Evolutionary conservation across 768 basidiomycete species (phyloP).

Genomic region (Podaxis pistillaris): DNA sequence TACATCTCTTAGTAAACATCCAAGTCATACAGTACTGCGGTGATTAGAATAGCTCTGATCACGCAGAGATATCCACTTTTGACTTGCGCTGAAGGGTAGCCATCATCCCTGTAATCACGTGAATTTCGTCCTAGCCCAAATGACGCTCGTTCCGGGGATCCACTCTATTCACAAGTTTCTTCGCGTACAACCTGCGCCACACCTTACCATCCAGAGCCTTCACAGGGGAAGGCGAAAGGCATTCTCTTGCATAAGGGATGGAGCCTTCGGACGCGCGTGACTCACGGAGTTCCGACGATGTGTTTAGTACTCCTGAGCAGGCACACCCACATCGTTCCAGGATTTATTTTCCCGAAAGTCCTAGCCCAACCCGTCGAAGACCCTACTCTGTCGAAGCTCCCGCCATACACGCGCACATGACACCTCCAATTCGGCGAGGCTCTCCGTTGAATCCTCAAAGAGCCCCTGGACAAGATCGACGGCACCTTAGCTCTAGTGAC

Average conservation of each 20-base stretch:
- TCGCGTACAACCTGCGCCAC: neutral
- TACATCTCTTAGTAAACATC: neutral
- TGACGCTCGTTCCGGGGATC: neutral
- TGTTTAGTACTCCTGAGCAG: constrained; percentile 22
- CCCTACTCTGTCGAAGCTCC: constrained; percentile 13
- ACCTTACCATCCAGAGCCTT: neutral
- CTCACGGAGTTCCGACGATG: constrained; percentile 23
- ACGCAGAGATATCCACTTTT: neutral
- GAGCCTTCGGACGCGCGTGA: constrained; percentile 21
- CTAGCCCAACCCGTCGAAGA: constrained; percentile 14
- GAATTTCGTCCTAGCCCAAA: neutral
- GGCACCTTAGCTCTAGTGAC: constrained; percentile 28
- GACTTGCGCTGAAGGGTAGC: neutral
- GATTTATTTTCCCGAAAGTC: constrained; percentile 9
- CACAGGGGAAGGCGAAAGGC: neutral
- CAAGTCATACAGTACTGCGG: neutral
- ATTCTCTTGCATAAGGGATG: constrained; percentile 15
- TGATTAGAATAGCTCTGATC: neutral
- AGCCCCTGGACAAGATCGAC: constrained; percentile 22
- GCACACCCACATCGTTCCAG: constrained; percentile 5
- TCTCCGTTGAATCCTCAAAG: constrained; percentile 36
- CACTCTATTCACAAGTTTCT: neutral
- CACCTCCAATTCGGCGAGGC: constrained; percentile 28
- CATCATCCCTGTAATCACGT: neutral
- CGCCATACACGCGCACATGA: constrained; percentile 18